A percentile compares a stretch with the other conserved stretches of the same genome.
phyloP scores from a whole-genome alignment of 441 rosid species.

The Daphne laureola region DNA sequence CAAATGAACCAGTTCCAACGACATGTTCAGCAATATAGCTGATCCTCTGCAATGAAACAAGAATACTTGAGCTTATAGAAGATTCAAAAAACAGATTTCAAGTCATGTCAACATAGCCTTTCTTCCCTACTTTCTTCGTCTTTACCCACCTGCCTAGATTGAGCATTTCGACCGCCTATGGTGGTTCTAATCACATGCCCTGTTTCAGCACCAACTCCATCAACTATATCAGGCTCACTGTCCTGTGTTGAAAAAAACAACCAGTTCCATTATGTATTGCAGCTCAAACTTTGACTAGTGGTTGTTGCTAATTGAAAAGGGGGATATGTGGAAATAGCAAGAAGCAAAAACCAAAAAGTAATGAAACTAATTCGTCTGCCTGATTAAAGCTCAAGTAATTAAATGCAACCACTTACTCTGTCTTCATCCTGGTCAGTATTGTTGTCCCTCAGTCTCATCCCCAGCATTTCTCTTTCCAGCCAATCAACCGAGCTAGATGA shows the following conservation, averaged over 20 bases:
- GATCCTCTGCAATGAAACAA: slow-evolving; percentile 46
- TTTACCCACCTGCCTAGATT: slow-evolving; percentile 65
- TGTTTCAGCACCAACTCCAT: slow-evolving; percentile 79
- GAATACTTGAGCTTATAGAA: slow-evolving; percentile 12
- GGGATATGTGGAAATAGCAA: background rate
- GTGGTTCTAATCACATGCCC: slow-evolving; percentile 81
- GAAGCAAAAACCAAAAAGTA: background rate
- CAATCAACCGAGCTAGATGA: slow-evolving; percentile 84
- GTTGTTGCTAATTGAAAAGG: background rate
- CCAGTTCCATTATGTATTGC: background rate
- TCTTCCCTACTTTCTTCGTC: background rate
- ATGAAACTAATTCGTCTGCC: background rate
- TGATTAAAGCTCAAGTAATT: background rate
- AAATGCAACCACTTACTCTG: slow-evolving; percentile 37
- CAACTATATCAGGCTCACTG: slow-evolving; percentile 74
- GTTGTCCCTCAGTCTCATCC: slow-evolving; percentile 76
- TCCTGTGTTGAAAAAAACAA: slow-evolving; percentile 39
- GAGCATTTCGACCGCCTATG: slow-evolving; percentile 72
- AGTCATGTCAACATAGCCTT: background rate
- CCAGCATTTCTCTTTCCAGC: slow-evolving; percentile 83
- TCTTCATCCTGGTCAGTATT: slow-evolving; percentile 66
- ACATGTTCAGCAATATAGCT: slow-evolving; percentile 90
- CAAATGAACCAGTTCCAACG: slow-evolving; percentile 89
- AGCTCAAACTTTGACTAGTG: background rate
- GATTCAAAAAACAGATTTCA: background rate